A percentile compares a stretch with the other conserved stretches of the same genome.
Evolutionary conservation across 208 protist genomes (phyloP).

Genomic region (Trypanosoma scelopori): DNA sequence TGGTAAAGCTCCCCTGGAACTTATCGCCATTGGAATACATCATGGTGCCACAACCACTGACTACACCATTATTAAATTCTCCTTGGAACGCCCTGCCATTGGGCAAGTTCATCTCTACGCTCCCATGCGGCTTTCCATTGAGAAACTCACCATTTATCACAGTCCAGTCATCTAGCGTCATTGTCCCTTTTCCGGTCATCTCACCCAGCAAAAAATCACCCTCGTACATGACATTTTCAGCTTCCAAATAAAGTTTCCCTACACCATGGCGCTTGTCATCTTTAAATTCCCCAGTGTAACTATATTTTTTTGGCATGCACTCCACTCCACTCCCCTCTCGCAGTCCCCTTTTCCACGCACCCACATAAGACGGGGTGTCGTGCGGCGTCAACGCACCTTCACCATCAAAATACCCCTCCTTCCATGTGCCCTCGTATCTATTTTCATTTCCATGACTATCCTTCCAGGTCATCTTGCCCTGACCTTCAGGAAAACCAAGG

Average conservation of each 20-base stretch:
- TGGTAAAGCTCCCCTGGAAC: conserved; percentile 56
- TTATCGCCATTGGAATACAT: conserved; percentile 68
- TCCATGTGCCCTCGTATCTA: conserved; percentile 64
- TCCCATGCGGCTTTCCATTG: conserved; percentile 45
- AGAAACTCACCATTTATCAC: conserved; percentile 67
- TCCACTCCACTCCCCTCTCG: conserved; percentile 53
- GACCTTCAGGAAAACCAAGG: conserved; percentile 48
- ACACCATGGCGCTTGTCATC: conserved; percentile 49
- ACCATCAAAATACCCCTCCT: conserved; percentile 54
- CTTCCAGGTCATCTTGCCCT: conserved; percentile 31
- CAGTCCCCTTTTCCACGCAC: conserved; percentile 50
- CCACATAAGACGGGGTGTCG: conserved; percentile 42
- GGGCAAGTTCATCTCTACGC: conserved; percentile 25
- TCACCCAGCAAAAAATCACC: conserved; percentile 43
- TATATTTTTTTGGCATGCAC: conserved; percentile 10
- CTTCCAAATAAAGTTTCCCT: conserved; percentile 35
- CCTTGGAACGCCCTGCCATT: conserved; percentile 37
- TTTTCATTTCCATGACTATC: conserved; percentile 13
- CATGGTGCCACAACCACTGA: conserved; percentile 39
- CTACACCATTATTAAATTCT: conserved; percentile 39
- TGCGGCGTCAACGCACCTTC: conserved; percentile 36
- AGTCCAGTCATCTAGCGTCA: conserved; percentile 62
- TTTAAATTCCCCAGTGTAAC: conserved; percentile 70
- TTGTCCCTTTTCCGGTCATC: conserved; percentile 40
- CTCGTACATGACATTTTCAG: conserved; percentile 36